phyloP scores from a whole-genome alignment of 139 green algal species.

The Asterochloris sp. region DNA sequence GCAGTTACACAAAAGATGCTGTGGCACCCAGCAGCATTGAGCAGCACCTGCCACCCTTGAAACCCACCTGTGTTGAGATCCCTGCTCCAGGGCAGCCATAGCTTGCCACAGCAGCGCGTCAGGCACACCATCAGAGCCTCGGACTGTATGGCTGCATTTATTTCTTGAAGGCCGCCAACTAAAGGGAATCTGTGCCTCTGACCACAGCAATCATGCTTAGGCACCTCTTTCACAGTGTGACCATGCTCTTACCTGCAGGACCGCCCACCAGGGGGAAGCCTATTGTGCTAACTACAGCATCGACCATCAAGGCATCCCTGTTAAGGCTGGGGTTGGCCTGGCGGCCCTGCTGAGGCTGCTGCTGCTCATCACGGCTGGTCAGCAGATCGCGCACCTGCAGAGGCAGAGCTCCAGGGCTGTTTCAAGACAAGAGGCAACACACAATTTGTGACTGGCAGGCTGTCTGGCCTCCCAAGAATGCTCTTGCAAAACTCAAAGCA shows the following conservation, averaged over 20 bases:
- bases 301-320: constrained; percentile 64
- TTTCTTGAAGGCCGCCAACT: too few species aligned
- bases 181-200: too few species aligned
- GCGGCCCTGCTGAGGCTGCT: constrained; percentile 20
- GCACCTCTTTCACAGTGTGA: constrained; percentile 14
- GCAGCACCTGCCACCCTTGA: neutral
- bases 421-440: too few species aligned
- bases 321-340: constrained; percentile 35
- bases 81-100: neutral
- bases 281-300: constrained; percentile 89
- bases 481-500: too few species aligned
- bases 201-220: too few species aligned
- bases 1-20: neutral
- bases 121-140: neutral
- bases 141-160: too few species aligned
- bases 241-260: constrained; percentile 44
- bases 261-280: constrained; percentile 95
- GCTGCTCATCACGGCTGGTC: constrained; percentile 68
- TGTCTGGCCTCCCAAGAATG: too few species aligned
- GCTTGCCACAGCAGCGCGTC: neutral
- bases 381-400: constrained; percentile 71
- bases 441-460: too few species aligned
- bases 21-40: neutral
- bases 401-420: neutral
- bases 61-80: neutral